Evolutionary conservation across 495 filamentous ascomycete species (phyloP).

Genomic region (Cryomyces minteri): DNA sequence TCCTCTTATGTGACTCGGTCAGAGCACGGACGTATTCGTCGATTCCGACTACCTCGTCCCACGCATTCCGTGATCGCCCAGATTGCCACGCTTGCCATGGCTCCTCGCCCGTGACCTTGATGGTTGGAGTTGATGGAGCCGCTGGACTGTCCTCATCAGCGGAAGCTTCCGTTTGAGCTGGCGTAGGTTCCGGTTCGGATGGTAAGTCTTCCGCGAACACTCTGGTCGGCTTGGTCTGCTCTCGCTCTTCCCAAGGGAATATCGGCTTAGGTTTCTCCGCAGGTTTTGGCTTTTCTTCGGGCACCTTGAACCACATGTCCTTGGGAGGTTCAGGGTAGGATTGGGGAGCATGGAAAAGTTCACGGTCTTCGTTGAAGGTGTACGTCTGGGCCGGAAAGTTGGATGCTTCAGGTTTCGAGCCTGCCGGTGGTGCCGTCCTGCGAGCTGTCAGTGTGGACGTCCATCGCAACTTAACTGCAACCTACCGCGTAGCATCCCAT

Average conservation of each 20-base stretch:
- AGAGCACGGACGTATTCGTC: conserved; percentile 58
- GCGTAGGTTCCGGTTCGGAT: too few relatives aligned
- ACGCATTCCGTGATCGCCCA: conserved; percentile 39
- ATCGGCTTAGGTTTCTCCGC: conserved; percentile 41
- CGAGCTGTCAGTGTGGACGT: background rate
- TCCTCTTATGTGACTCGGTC: conserved; percentile 36
- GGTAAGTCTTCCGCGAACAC: conserved; percentile 46
- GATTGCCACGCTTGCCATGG: background rate
- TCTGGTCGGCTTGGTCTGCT: conserved; percentile 39
- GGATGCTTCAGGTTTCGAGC: conserved; percentile 59
- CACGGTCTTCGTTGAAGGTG: conserved; percentile 50
- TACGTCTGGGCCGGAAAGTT: conserved; percentile 59
- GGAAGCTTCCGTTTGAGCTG: background rate
- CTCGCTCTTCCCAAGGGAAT: conserved; percentile 66
- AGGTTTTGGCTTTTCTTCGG: conserved; percentile 32
- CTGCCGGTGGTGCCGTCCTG: conserved; percentile 54
- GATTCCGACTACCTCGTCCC: conserved; percentile 75
- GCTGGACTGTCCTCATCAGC: background rate
- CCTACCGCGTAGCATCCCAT: conserved; percentile 52
- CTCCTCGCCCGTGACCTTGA: background rate
- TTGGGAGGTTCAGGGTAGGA: conserved; percentile 68
- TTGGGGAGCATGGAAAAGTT: conserved; percentile 54
- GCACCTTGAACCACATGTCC: conserved; percentile 69
- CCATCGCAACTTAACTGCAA: background rate
- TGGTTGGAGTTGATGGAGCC: conserved; percentile 2